phyloP scores from a whole-genome alignment of 768 basidiomycete species.

The Sarcodon sp. region DNA sequence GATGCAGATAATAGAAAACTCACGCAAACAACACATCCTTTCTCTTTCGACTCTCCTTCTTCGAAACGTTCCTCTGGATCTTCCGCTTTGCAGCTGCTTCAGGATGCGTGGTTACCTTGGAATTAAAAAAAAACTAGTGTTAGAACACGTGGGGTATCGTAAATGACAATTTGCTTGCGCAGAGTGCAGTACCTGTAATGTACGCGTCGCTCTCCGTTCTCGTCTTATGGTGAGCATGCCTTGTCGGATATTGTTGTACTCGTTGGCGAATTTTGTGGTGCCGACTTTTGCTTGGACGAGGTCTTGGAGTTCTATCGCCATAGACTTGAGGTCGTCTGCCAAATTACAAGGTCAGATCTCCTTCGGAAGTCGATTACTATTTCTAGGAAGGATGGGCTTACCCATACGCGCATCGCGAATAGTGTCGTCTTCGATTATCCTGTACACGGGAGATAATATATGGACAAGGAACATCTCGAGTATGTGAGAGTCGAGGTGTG shows the following conservation, averaged over 20 bases:
- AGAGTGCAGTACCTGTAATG: constrained; percentile 34
- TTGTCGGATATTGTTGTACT: constrained; percentile 76
- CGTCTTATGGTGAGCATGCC: constrained; percentile 49
- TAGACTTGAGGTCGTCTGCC: constrained; percentile 71
- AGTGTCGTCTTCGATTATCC: constrained; percentile 79
- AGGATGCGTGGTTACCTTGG: constrained; percentile 60
- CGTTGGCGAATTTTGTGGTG: constrained; percentile 65
- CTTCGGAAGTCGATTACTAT: neutral
- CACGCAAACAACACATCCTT: constrained; percentile 52
- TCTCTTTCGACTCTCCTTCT: constrained; percentile 80
- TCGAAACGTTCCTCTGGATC: constrained; percentile 52
- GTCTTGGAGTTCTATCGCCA: constrained; percentile 76
- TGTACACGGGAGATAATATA: constrained; percentile 77
- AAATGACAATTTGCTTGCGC: neutral
- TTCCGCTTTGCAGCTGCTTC: constrained; percentile 68
- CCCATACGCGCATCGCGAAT: constrained; percentile 71
- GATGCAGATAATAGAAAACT: constrained; percentile 17
- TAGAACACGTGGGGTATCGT: neutral
- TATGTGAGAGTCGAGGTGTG: constrained; percentile 43
- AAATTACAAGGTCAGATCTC: neutral
- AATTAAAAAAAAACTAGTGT: neutral
- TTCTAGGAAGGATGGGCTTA: constrained; percentile 19
- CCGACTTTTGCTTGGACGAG: constrained; percentile 83
- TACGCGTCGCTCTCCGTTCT: constrained; percentile 47
- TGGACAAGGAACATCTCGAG: constrained; percentile 69